phyloP scores from a whole-genome alignment of 805 yeast genomes.

The Pichia ethanolica region DNA sequence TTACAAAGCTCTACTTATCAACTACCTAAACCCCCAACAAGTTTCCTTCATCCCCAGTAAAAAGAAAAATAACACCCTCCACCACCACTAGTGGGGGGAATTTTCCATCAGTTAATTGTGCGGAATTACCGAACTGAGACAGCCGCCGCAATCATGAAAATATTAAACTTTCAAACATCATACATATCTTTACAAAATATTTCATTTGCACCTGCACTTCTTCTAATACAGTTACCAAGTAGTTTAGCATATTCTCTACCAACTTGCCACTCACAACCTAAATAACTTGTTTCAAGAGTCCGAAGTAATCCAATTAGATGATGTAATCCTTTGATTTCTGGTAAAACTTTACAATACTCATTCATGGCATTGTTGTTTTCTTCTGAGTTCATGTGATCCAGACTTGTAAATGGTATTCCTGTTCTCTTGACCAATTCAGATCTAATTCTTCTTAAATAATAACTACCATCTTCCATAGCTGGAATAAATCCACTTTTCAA shows the following conservation, averaged over 20 bases:
- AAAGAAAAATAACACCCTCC: too few species aligned
- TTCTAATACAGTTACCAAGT: conserved; percentile 41
- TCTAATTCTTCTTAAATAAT: conserved; percentile 40
- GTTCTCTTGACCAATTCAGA: conserved; percentile 26
- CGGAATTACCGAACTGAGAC: too few species aligned
- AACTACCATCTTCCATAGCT: conserved; percentile 38
- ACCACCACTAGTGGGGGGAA: too few species aligned
- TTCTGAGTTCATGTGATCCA: conserved; percentile 15
- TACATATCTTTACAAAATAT: conserved; percentile 43
- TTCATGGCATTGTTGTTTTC: conserved; percentile 18
- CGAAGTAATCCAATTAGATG: conserved; percentile 33
- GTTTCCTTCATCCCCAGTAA: too few species aligned
- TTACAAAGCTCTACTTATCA: too few species aligned
- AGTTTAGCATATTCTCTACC: conserved; percentile 47
- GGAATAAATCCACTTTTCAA: conserved; percentile 8
- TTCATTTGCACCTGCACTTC: conserved; percentile 43
- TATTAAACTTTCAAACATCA: background rate
- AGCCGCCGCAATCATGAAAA: too few species aligned
- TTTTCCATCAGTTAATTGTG: too few species aligned
- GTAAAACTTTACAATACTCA: conserved; percentile 30
- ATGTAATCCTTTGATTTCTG: conserved; percentile 33
- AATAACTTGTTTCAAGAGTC: conserved; percentile 30
- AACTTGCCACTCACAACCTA: conserved; percentile 43
- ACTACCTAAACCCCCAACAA: too few species aligned
- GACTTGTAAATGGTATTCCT: conserved; percentile 20